phyloP scores from a whole-genome alignment of 139 green algal genomes.

The Micractinium conductrix region DNA sequence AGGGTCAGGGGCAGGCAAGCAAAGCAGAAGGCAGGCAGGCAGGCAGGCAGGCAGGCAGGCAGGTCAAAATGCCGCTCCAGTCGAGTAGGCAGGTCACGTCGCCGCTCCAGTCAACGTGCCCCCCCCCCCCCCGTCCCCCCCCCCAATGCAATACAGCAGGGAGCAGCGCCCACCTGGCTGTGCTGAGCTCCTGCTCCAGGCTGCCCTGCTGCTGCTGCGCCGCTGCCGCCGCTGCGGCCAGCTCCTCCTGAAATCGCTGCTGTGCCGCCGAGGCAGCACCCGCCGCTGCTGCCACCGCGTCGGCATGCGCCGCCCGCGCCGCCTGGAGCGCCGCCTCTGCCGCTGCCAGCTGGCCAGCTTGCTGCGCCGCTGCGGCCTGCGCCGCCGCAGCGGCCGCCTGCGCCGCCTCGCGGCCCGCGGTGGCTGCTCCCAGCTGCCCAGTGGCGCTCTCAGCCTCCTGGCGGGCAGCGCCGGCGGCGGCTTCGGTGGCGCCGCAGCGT shows the following conservation, averaged over 20 bases:
- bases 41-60: not conserved
- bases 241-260: not conserved
- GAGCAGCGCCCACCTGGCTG: not conserved
- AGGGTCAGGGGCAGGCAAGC: not conserved
- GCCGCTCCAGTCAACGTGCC: no score
- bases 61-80: no score
- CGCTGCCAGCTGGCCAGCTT: constrained; percentile 12
- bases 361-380: not conserved
- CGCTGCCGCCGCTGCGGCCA: not conserved
- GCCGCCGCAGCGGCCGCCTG: constrained; percentile 18
- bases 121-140: no score
- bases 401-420: not conserved
- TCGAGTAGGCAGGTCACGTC: no score
- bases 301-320: constrained; percentile 29
- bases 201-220: not conserved
- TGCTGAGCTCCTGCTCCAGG: constrained; percentile 13
- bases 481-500: constrained; percentile 22
- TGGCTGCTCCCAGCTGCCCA: not conserved
- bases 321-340: constrained; percentile 18
- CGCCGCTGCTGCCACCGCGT: not conserved
- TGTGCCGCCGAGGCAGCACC: not conserved
- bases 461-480: constrained; percentile 6
- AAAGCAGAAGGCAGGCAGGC: not conserved
- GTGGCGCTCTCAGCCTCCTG: constrained; percentile 9
- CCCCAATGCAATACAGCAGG: no score